Base-by-base conservation (phyloP, 306 rosid species). In the Begonia masoniana region DNA sequence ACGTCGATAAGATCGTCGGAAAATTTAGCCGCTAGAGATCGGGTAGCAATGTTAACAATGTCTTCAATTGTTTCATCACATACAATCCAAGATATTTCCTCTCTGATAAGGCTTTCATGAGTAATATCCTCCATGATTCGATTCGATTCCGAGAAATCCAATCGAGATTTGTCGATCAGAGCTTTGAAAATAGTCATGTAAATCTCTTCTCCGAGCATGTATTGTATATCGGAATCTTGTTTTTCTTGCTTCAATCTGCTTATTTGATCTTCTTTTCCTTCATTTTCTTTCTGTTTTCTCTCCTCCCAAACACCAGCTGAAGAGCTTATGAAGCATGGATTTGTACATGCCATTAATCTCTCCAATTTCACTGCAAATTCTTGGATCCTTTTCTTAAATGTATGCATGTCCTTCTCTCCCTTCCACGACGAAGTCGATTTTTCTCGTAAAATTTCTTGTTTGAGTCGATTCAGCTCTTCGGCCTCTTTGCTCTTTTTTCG, bases 401-500 rank as follows among this genome's bases (percentile, higher is more conserved):
- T 59, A 24, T 41, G 56, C 13, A 50, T 23, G 13, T 68, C 81
- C 66, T 62, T 72, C 26, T 68, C 79, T 71, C 52, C 75, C 71
- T 24, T 74, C 16, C 15, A 41, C 4, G 71, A 56, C 3, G 68
- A 65, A 15, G 48, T 48, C 39, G 11, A 59, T 52, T 68, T 79
- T 39, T 75, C 87, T 12, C 54, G 78, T 11, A 57, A 17, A 43
- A 60, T 47, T 62, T 71, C 78, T 61, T 54, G 15, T 64, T 57
- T 79, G 54, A 64, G 63, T 66, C 52, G 41, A 57, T 55, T 72
- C 73, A 62, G 26, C 60, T 77, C 83, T 57, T 81, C 86, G 56
- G 74, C 79, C 64, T 74, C 75, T 9, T 16, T 56, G n/a, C 75
- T 77, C 73, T 72, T 84, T 64, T 55, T 67, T 43, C 69, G 74